A percentile compares a stretch with the other conserved stretches of the same genome.
These are phyloP conservation scores for Blastocystis sp. DNA, from an alignment of 352 stramenopile genomes.

Conservation along the genomic window DNA sequence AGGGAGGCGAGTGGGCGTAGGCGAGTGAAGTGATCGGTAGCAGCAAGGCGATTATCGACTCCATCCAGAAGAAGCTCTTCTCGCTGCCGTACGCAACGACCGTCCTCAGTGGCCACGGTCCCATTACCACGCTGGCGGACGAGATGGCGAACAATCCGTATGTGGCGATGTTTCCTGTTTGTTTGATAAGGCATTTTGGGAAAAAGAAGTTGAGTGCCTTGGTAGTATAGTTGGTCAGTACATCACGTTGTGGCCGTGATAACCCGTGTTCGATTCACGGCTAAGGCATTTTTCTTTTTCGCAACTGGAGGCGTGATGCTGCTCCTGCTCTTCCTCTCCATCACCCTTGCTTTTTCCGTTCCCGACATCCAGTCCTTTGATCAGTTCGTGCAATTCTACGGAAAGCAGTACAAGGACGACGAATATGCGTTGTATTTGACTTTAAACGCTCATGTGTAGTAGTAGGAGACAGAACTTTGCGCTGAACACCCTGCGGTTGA, in stretches of 20 bases:
- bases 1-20: background rate
- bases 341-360: too few relatives aligned
- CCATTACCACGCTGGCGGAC: slow-evolving; percentile 7
- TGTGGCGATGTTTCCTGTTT: background rate
- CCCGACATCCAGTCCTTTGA: slow-evolving; percentile 21
- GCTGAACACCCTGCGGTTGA: background rate
- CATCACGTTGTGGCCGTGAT: too few relatives aligned
- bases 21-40: background rate
- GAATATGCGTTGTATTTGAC: slow-evolving; percentile 37
- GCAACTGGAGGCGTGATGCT: too few relatives aligned
- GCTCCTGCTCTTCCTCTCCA: too few relatives aligned
- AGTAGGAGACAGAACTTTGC: slow-evolving; percentile 27
- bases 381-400: slow-evolving; percentile 26
- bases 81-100: slow-evolving; percentile 24
- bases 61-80: slow-evolving; percentile 60
- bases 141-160: slow-evolving; percentile 45
- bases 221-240: background rate
- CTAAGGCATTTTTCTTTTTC: background rate
- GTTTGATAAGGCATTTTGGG: background rate
- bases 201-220: background rate
- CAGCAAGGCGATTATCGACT: background rate
- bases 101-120: slow-evolving; percentile 42
- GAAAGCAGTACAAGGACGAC: slow-evolving; percentile 62
- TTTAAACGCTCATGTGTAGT: background rate
- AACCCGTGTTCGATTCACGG: too few relatives aligned